phyloP scores from a whole-genome alignment of 2,329 filamentous ascomycete genomes.

The Pseudopithomyces maydicus region DNA sequence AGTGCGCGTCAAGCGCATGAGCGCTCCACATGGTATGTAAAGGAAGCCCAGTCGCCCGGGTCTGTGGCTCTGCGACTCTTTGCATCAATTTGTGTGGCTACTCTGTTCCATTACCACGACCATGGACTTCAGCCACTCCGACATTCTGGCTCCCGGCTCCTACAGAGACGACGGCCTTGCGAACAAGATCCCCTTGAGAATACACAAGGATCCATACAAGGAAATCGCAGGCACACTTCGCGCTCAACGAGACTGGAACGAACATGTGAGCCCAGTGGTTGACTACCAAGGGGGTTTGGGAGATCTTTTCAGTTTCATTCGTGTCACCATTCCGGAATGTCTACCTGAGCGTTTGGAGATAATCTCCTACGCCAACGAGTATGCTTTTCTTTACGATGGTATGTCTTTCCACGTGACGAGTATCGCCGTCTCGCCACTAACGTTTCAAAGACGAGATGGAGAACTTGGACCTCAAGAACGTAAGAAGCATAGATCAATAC shows the following conservation, averaged over 20 bases:
- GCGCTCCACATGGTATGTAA: conserved; percentile 6
- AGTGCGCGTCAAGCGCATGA: neutral
- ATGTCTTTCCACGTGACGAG: neutral
- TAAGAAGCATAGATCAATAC: conserved; percentile 1
- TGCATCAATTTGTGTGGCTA: neutral
- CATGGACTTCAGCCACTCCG: conserved; percentile 12
- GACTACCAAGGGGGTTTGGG: conserved; percentile 34
- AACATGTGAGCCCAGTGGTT: conserved; percentile 22
- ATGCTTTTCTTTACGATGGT: conserved; percentile 49
- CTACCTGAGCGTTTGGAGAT: conserved; percentile 48
- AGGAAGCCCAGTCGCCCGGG: conserved; percentile 4
- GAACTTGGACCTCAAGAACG: conserved; percentile 8
- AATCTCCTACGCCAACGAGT: conserved; percentile 48
- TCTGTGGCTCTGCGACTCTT: neutral
- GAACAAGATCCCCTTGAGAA: conserved; percentile 13
- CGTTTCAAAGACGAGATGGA: conserved; percentile 12
- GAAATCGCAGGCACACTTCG: conserved; percentile 41
- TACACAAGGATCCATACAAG: conserved; percentile 15
- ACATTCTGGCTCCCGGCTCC: conserved; percentile 2
- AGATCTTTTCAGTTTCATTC: conserved; percentile 33
- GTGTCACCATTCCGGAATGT: conserved; percentile 43
- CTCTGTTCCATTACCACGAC: neutral
- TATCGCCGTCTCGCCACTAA: neutral
- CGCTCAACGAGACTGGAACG: conserved; percentile 40
- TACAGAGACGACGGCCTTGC: conserved; percentile 14